Evolutionary conservation across 306 rosid genomes (phyloP).

Genomic region (Trichosanthes cucumerina): DNA sequence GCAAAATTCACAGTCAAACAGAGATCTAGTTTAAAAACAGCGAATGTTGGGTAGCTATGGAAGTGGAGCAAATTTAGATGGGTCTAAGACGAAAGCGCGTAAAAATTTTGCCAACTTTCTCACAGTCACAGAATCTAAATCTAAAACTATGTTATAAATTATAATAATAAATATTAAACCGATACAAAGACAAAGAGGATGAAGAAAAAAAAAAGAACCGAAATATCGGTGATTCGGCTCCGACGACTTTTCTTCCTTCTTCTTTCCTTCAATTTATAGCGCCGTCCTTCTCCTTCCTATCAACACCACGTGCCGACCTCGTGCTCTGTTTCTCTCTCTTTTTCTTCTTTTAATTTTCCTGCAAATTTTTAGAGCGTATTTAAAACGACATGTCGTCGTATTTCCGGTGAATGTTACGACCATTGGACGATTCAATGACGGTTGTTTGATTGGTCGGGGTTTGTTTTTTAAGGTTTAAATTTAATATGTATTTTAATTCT

Average conservation of each 20-base stretch:
- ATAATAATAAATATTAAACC: not conserved
- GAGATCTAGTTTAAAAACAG: not conserved
- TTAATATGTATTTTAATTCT: too few species aligned
- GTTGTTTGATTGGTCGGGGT: not conserved
- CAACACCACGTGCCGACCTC: slow-evolving; percentile 17
- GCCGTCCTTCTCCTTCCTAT: slow-evolving; percentile 15
- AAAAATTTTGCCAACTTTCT: slow-evolving; percentile 12
- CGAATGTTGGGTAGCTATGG: not conserved
- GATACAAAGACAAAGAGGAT: not conserved
- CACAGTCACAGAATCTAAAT: not conserved
- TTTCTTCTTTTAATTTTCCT: not conserved
- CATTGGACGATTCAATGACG: too few species aligned
- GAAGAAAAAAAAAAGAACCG: not conserved
- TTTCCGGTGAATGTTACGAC: not conserved
- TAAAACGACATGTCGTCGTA: not conserved
- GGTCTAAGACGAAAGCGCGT: slow-evolving; percentile 34
- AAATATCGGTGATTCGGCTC: slow-evolving; percentile 7
- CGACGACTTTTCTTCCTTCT: slow-evolving; percentile 1
- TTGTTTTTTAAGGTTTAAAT: too few species aligned
- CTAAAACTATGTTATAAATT: not conserved
- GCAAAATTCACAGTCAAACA: not conserved
- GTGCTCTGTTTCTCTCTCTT: slow-evolving; percentile 3
- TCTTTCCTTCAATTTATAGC: slow-evolving; percentile 17
- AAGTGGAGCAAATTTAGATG: slow-evolving; percentile 5
- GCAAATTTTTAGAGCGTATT: not conserved